Evolutionary conservation across 1,284 basidiomycete species (phyloP).

Genomic region (Leccinum variabile): DNA sequence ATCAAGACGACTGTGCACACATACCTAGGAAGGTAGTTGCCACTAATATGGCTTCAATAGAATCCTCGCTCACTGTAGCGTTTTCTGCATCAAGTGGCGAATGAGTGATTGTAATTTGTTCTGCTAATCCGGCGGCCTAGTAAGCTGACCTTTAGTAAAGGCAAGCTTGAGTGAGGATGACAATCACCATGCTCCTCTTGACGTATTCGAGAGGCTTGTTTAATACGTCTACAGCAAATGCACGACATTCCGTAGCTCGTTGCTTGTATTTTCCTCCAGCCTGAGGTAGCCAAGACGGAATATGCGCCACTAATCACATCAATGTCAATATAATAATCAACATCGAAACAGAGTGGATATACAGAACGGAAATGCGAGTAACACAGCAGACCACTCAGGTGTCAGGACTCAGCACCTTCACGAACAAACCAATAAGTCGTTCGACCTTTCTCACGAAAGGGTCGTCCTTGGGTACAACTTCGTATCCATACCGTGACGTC

Average conservation of each 20-base stretch:
- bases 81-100: constrained; percentile 10
- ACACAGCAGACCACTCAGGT: constrained; percentile 24
- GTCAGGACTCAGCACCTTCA: constrained; percentile 13
- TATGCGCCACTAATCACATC: constrained; percentile 20
- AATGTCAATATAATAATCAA: constrained; percentile 23
- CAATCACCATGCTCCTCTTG: constrained; percentile 33
- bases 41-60: constrained; percentile 26
- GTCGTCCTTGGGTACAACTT: constrained; percentile 21
- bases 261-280: constrained; percentile 34
- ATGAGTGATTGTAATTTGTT: constrained; percentile 21
- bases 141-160: not conserved
- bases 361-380: constrained; percentile 28
- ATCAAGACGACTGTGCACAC: not conserved
- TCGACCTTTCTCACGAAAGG: constrained; percentile 27
- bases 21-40: constrained; percentile 30
- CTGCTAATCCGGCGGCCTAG: constrained; percentile 26
- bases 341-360: constrained; percentile 8
- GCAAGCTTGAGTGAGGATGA: not conserved
- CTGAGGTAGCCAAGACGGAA: constrained; percentile 39
- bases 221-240: constrained; percentile 29
- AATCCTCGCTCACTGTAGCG: constrained; percentile 6
- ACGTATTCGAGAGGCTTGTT: constrained; percentile 34
- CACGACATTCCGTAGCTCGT: constrained; percentile 26
- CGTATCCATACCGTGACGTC: constrained; percentile 26
- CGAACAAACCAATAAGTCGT: constrained; percentile 11